Base-by-base conservation (phyloP, 768 basidiomycete genomes). In the Lanmaoa rubissima region DNA sequence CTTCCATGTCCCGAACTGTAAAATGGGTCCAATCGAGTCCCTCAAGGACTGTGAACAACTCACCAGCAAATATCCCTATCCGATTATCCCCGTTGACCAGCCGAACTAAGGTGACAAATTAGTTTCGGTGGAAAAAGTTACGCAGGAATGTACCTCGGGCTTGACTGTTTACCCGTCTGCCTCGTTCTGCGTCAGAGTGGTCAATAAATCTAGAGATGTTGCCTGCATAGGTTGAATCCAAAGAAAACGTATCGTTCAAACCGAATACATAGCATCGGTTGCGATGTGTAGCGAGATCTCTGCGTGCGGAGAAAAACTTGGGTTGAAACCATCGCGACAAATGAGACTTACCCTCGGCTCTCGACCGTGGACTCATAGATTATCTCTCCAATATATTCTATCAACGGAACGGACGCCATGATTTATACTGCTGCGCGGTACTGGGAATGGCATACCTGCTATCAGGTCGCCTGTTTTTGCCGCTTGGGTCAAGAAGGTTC, bases 151-250 rank as follows among this genome's bases (percentile, higher is more conserved):
- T 60, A 85, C 85, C 76, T 53, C 55, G 62, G 0, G 83, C 82
- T 1, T 57, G 48, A 56, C 80, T 81, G 61, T 86, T 89, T 13
- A 52, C 60, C 24, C 35, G 60, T 16, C 34, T 57, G 11, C 60
- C 39, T 38, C 40, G 4, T 72, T 66, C 17, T 44, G 59, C 48
- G 56, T 55, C 47, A 45, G 61, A 21, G 74, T 91, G 88, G 62
- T 92, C 87, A 51, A 90, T 82, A 61, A 83, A 90, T 14, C 87
- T 76, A n/a, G 86, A 75, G 40, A 77, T 74, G 55, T 90, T 90
- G 5, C 86, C 88, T 1, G 73, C 78, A 36, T 73, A 75, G 17
- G 78, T 69, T 32, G 81, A 74, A 65, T 91, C 89, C n/a, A 89
- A 62, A 9, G 77, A 73, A 31, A 78, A 62, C 0, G 69, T 66